A percentile compares a stretch with the other conserved stretches of the same genome.
phyloP scores from a whole-genome alignment of 148 eudicot genomes.

The Rheum nobile region DNA sequence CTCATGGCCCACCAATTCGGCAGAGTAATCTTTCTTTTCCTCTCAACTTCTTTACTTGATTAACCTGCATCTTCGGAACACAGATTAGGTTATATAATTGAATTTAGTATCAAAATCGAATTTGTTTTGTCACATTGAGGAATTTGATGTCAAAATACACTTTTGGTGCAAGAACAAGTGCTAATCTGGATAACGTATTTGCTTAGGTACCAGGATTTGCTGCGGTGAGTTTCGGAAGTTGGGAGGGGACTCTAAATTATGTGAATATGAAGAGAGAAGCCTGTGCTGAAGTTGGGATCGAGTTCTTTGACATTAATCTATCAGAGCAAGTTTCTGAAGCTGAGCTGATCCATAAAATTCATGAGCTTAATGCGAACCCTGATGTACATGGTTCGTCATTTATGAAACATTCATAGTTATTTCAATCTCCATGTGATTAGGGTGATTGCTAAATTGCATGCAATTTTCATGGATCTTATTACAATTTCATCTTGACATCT shows the following conservation, averaged over 20 bases:
- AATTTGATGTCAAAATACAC: background rate
- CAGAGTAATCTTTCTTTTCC: constrained; percentile 27
- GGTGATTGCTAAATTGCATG: no score
- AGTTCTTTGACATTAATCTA: constrained; percentile 54
- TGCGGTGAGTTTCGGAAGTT: constrained; percentile 65
- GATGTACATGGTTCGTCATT: constrained; percentile 73
- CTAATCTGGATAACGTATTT: background rate
- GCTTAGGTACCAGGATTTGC: constrained; percentile 91
- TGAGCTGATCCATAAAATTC: constrained; percentile 71
- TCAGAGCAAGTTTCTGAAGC: constrained; percentile 62
- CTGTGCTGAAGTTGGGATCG: constrained; percentile 92
- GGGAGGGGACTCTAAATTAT: constrained; percentile 85
- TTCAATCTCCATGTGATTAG: background rate
- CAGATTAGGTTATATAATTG: background rate
- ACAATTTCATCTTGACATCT: no score
- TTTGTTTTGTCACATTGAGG: background rate
- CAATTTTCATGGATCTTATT: no score
- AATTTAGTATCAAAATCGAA: background rate
- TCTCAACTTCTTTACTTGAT: background rate
- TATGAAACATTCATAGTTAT: background rate
- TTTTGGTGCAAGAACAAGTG: background rate
- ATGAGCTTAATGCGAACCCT: constrained; percentile 74
- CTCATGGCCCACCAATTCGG: constrained; percentile 44
- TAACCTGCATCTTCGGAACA: background rate
- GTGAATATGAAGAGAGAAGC: constrained; percentile 91